phyloP scores from a whole-genome alignment of 73 alveolate species.

The Paramecium bursaria region DNA sequence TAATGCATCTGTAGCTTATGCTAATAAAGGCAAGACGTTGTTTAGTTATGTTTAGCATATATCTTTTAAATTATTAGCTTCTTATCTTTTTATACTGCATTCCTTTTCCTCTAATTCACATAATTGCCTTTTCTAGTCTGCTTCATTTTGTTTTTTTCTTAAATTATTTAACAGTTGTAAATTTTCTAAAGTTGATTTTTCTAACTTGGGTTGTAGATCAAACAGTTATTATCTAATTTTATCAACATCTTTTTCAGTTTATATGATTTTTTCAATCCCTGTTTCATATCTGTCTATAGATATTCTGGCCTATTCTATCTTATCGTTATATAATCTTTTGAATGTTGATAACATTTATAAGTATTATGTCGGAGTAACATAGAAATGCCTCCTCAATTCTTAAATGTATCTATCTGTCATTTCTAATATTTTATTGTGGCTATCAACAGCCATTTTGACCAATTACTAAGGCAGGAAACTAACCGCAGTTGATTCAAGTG shows the following conservation, averaged over 20 bases:
- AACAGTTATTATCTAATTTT: conserved; percentile 82
- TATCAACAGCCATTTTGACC: conserved; percentile 94
- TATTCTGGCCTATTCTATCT: conserved; percentile 33
- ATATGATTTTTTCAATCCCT: conserved; percentile 82
- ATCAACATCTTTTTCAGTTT: conserved; percentile 86
- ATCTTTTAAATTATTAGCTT: conserved; percentile 78
- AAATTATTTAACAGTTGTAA: conserved; percentile 31
- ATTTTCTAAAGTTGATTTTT: conserved; percentile 79
- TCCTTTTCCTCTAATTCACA: conserved; percentile 70
- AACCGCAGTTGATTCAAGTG: conserved; percentile 71
- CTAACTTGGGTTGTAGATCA: conserved; percentile 88
- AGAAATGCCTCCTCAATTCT: conserved; percentile 96
- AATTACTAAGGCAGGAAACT: conserved; percentile 78
- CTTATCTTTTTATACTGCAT: conserved; percentile 72
- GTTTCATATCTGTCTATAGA: conserved; percentile 38
- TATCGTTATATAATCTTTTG: conserved; percentile 79
- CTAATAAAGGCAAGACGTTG: conserved; percentile 97
- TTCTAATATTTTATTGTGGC: conserved; percentile 95
- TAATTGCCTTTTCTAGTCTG: conserved; percentile 70
- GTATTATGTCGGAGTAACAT: conserved; percentile 99
- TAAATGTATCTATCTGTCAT: conserved; percentile 85
- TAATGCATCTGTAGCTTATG: conserved; percentile 95
- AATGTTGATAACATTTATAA: conserved; percentile 96
- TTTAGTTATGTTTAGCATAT: conserved; percentile 88
- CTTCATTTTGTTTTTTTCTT: conserved; percentile 74